Base-by-base conservation (phyloP, 176 grass and related monocot genomes). In the Hsuehochloa calcarea region DNA sequence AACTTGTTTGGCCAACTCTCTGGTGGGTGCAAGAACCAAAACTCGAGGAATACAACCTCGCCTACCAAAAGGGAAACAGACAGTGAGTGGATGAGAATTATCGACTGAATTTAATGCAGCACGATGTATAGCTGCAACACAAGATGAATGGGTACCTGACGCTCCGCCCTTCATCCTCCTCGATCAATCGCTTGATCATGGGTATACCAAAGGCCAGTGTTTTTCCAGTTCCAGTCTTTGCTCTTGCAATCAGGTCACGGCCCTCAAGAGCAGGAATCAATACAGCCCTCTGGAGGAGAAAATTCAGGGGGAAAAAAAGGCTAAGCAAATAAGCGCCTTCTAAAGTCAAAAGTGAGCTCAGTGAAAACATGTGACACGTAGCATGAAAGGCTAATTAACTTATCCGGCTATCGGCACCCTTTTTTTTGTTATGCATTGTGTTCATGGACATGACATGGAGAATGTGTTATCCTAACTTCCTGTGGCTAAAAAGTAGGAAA, bases 181-280 rank as follows among this genome's bases (percentile, higher is more conserved):
- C 93, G 5, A 83, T 90, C 50, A 99, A 91, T 87, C 58, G 85
- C 80, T 99, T 99, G 25, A 96, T 96, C 83, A 99, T 99, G 60
- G 96, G 96, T 46, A 99, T 96, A 52, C 96, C 96, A 82, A 99
- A 99, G 66, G 96, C 96, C 52, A 99, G 62, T 3, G 96, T 99
- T 87, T 99, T 99, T 41, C 96, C 96, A 0, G 96, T 99, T 83
- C 96, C 96, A 20, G 96, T 99, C 82, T 99, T 99, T 68, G 96
- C 96, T 68, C 96, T 83, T 68, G 96, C 96, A 89, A 99, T 99
- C 72, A 99, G 75, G 78, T 99, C 96, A 23, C 86, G 96, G 0
- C 96, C 93, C 90, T 99, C 90, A 75, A 99, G 82, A 47, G 93
- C 93, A 40, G 96, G 96, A 84, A 94, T 64, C 69, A 99, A 79